These are phyloP conservation scores for Termitomyces sp. DNA, from an alignment of 768 basidiomycete genomes.

Conservation along the genomic window DNA sequence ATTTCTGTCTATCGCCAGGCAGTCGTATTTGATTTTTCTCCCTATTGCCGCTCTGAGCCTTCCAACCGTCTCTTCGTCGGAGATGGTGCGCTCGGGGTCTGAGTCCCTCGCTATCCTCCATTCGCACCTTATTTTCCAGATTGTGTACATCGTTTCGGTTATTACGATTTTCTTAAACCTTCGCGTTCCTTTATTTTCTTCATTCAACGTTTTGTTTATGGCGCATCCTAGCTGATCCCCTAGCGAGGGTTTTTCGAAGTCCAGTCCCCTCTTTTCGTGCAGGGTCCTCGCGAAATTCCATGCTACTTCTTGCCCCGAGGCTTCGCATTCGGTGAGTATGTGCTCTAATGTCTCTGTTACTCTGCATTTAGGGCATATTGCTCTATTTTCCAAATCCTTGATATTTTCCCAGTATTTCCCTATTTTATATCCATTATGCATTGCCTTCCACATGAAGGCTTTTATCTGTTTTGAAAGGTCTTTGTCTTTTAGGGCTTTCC, in stretches of 20 bases:
- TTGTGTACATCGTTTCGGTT: constrained; percentile 26
- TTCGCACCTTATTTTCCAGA: constrained; percentile 28
- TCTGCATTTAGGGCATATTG: constrained; percentile 15
- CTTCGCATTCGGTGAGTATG: constrained; percentile 25
- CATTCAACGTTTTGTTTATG: background rate
- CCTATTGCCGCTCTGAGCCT: background rate
- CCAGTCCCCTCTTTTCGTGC: background rate
- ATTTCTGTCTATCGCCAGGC: background rate
- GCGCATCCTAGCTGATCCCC: constrained; percentile 22
- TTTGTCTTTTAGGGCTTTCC: too few species aligned
- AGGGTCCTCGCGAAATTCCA: constrained; percentile 15
- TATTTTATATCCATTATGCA: constrained; percentile 21
- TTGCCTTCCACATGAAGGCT: constrained; percentile 21
- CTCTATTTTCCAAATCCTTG: constrained; percentile 8
- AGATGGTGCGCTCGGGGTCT: constrained; percentile 1
- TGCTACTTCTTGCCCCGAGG: constrained; percentile 17
- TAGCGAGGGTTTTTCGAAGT: background rate
- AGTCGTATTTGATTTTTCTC: background rate
- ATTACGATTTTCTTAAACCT: constrained; percentile 22
- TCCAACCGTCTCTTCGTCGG: background rate
- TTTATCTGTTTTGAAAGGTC: background rate
- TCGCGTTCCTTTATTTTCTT: background rate
- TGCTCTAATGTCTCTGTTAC: constrained; percentile 25
- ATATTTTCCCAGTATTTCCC: constrained; percentile 25
- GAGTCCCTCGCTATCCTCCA: constrained; percentile 20